Evolutionary conservation across 352 stramenopile genomes (phyloP), one percentile per base, ranked within the genome.

Genomic region (Blastocystis hominis): DNA sequence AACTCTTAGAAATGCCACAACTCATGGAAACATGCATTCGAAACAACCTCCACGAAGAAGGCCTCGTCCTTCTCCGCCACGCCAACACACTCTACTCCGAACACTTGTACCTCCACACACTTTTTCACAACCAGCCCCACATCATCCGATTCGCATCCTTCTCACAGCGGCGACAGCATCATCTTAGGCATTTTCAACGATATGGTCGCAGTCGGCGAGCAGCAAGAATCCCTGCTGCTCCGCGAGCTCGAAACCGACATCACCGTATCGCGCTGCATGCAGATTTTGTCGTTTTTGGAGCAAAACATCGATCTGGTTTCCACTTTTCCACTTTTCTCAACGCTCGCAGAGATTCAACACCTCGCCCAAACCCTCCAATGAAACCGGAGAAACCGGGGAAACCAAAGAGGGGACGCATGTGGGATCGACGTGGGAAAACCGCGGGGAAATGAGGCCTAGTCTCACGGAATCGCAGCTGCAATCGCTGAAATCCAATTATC

Each of bases 1-100:
- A 98, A 89, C 90, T 98, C 30, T 90, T 98, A 64, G 96, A 98
- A 91, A 94, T 98, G 50, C 96, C 96, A 7, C 96, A 97, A 88
- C 90, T 98, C 44, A 93, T 98, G 89, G 95, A 98, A 89, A 94
- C 94, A 3, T 98, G 96, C 86, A 95, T 98, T 62, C 92, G 96
- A 81, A 97, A 96, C 88, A 95, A 97, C 87, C 90, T 98, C 4
- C 97, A 97, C 72, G 95, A 98, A 77, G 95, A 97, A 55, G 95
- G 95, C 1, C 90, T 98, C 34, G 95, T 76, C 30, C 56, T 87
- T 30, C 66, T 87, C n/a, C 50, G 55, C 30, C 72, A 84, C 34
- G 47, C 72, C 0, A 84, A 66, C 72, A 46, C 53, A 20, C 72
- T 84, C 72, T 84, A 54, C 72, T 38, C n/a, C 1, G 72, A 84